phyloP scores from a whole-genome alignment of 257 asterid species.

The Solanum gracilifrons region DNA sequence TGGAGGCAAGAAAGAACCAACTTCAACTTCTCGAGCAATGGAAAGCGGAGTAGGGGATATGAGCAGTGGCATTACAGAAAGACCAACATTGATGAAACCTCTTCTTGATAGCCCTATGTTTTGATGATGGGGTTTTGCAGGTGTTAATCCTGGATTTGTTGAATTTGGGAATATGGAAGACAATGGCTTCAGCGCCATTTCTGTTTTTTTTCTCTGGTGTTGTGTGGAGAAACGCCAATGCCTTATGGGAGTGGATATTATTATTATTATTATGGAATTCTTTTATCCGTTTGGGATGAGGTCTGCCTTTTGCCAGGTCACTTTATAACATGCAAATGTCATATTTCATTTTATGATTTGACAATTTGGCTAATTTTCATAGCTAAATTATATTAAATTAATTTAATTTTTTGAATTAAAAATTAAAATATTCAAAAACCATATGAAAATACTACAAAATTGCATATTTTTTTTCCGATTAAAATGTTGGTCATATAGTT shows the following conservation, averaged over 20 bases:
- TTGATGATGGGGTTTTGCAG: constrained; percentile 10
- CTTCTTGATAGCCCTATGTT: constrained; percentile 33
- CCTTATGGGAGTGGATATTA: background rate
- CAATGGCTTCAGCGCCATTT: constrained; percentile 38
- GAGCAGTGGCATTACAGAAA: constrained; percentile 36
- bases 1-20: constrained; percentile 73
- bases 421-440: background rate
- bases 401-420: too few species aligned
- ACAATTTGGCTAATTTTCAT: too few species aligned
- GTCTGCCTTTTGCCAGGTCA: background rate
- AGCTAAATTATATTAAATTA: too few species aligned
- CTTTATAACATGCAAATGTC: background rate
- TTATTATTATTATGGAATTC: background rate
- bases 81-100: constrained; percentile 47
- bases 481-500: background rate
- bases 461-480: background rate
- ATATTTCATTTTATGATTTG: too few species aligned
- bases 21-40: constrained; percentile 67
- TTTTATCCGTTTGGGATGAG: constrained; percentile 24
- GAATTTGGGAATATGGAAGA: constrained; percentile 18
- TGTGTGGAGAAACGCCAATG: background rate
- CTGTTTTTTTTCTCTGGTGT: background rate
- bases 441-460: background rate
- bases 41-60: constrained; percentile 34
- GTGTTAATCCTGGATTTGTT: constrained; percentile 19